These are phyloP conservation scores for Scedosporium boydii DNA, from an alignment of 2,329 filamentous ascomycete species.

Conservation along the genomic window DNA sequence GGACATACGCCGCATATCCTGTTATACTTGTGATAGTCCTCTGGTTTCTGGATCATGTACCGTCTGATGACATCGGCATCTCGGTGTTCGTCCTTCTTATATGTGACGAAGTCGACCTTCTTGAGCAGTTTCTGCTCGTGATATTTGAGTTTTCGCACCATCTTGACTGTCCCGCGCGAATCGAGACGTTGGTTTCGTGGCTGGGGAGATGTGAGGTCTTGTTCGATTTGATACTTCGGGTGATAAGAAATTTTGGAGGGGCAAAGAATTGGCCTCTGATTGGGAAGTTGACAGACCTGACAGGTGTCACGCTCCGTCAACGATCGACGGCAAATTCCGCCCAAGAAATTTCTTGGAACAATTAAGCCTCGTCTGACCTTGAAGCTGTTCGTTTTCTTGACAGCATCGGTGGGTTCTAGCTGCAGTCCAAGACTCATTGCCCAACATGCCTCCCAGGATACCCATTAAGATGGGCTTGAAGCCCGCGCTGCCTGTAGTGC, in stretches of 20 bases:
- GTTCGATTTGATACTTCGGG: not conserved
- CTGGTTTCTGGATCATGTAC: constrained; percentile 84
- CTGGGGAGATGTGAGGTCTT: not conserved
- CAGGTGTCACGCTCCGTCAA: too few species aligned
- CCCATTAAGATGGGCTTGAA: constrained; percentile 1
- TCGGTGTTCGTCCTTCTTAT: constrained; percentile 84
- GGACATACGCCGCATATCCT: constrained; percentile 55
- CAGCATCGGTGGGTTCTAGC: not conserved
- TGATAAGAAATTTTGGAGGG: constrained; percentile 7
- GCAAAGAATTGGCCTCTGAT: not conserved
- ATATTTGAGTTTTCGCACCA: constrained; percentile 94
- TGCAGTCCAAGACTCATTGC: not conserved
- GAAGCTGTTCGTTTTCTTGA: not conserved
- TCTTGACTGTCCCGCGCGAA: constrained; percentile 28
- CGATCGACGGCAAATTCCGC: constrained; percentile 1
- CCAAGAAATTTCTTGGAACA: not conserved
- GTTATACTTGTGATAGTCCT: constrained; percentile 67
- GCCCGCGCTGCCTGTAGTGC: not conserved
- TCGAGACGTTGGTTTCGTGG: not conserved
- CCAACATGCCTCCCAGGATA: constrained; percentile 5
- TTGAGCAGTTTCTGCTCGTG: constrained; percentile 96
- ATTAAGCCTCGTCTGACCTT: not conserved
- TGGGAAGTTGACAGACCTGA: not conserved
- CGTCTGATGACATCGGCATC: constrained; percentile 70
- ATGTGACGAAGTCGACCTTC: constrained; percentile 86